Base-by-base conservation (phyloP, 2,329 filamentous ascomycete species). In the Aspergillus tanneri region DNA sequence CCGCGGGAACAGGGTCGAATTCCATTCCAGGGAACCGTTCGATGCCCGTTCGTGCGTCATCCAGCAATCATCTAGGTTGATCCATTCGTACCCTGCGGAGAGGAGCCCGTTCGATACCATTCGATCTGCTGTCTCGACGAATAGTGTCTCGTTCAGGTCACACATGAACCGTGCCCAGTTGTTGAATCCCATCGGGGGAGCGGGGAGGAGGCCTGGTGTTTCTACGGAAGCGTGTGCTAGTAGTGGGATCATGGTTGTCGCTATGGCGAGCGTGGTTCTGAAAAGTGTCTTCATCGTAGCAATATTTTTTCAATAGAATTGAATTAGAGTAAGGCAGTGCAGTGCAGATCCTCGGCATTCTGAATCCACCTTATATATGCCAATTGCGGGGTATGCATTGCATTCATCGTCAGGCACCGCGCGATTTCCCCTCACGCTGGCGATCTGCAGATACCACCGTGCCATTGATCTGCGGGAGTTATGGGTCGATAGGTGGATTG, bases 151-250 rank as follows among this genome's bases (percentile, higher is more conserved):
- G 51, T 77, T 78, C 18, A 78, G 68, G 41, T 72, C 68, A 55
- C 73, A 77, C 63, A 67, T 65, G 58, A 75, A 75, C 27, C 73
- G 72, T 1, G 75, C 66, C 76, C 77, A 79, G 53, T 75, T 75
- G 58, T 77, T 78, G 66, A 76, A 79, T 19, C 74, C 76, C 76
- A 79, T 79, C 8, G 76, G 75, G 1, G 76, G 74, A 3, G 64
- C 63, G 19, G 68, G 57, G 22, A 71, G 61, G 8, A 72, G 49
- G 12, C 24, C 45, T 5, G 57, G 51, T 16, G 53, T 50, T 12
- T 52, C 48, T 5, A 58, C 41, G 14, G 59, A 61, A 21, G 62
- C 58, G n/a, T 27, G 21, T 12, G 23, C 16, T 25, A 25, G 37
- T 5, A 40, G 3, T 12, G 18, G 6, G n/a, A 23, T 3, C 12